phyloP scores from a whole-genome alignment of 78 protist genomes.

The Pigoraptor vietnamica region DNA sequence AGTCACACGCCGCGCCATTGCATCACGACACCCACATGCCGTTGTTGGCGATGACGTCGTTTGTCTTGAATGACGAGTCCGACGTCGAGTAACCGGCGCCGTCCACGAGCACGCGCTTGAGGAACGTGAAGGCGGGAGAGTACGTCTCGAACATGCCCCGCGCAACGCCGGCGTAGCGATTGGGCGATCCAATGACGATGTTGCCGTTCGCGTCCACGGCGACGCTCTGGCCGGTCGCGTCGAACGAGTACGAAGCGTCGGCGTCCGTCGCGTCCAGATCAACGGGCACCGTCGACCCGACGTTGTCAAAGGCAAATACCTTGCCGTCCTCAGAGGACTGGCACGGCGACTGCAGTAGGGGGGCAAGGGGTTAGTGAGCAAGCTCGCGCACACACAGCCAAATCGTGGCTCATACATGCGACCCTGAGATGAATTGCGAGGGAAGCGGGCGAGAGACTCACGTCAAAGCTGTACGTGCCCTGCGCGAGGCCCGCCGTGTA shows the following conservation, averaged over 20 bases:
- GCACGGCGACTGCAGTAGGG: background rate
- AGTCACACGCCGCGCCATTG: too few relatives aligned
- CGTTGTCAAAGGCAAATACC: background rate
- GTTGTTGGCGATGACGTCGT: too few relatives aligned
- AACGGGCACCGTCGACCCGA: background rate
- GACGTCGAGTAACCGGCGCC: too few relatives aligned
- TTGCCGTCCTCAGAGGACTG: background rate
- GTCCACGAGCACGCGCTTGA: background rate
- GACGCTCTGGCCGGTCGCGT: background rate
- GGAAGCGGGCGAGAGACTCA: too few relatives aligned
- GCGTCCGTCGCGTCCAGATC: background rate
- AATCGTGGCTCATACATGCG: too few relatives aligned
- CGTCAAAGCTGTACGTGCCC: background rate
- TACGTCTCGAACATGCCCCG: background rate
- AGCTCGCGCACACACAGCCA: too few relatives aligned
- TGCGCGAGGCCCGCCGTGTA: background rate
- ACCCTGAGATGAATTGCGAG: too few relatives aligned
- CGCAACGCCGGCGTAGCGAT: background rate
- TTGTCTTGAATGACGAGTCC: too few relatives aligned
- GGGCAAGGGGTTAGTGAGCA: too few relatives aligned
- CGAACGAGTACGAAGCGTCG: background rate
- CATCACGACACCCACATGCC: too few relatives aligned
- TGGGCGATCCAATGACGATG: background rate
- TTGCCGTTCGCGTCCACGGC: background rate
- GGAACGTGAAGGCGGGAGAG: background rate